Evolutionary conservation across 352 stramenopile genomes (phyloP).

Genomic region (Pythium rishiriense): DNA sequence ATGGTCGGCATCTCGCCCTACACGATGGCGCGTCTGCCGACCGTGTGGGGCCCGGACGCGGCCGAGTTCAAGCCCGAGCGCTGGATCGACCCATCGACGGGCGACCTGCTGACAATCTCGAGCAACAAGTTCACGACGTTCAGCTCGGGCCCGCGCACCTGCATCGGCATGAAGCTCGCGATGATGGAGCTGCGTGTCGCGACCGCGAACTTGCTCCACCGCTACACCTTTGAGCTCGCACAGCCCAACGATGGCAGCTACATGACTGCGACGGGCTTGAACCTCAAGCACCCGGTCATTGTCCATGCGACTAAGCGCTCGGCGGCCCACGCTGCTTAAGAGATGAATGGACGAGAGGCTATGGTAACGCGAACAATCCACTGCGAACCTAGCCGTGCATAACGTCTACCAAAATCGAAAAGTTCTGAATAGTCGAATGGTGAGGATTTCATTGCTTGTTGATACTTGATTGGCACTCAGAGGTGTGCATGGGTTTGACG

Average conservation of each 20-base stretch:
- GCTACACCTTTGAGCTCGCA: conserved; percentile 26
- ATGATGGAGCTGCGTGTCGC: conserved; percentile 43
- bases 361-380: no score
- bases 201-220: conserved; percentile 18
- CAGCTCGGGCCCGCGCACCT: conserved; percentile 43
- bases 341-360: neutral
- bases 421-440: neutral
- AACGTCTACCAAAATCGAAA: no score
- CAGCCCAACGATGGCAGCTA: conserved; percentile 19
- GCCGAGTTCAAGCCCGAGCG: conserved; percentile 66
- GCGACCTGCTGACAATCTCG: neutral
- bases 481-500: neutral
- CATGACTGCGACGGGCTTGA: conserved; percentile 9
- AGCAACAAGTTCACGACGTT: conserved; percentile 38
- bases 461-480: neutral
- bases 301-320: conserved; percentile 10
- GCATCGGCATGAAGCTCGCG: conserved; percentile 45
- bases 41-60: neutral
- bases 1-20: conserved; percentile 5
- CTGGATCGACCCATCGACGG: conserved; percentile 50
- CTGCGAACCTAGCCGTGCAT: no score
- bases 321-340: neutral
- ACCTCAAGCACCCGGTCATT: conserved; percentile 20
- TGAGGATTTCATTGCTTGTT: neutral
- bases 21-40: neutral